A percentile compares a stretch with the other conserved stretches of the same genome.
Evolutionary conservation across 441 rosid species (phyloP).

Genomic region (Adansonia grandidieri): DNA sequence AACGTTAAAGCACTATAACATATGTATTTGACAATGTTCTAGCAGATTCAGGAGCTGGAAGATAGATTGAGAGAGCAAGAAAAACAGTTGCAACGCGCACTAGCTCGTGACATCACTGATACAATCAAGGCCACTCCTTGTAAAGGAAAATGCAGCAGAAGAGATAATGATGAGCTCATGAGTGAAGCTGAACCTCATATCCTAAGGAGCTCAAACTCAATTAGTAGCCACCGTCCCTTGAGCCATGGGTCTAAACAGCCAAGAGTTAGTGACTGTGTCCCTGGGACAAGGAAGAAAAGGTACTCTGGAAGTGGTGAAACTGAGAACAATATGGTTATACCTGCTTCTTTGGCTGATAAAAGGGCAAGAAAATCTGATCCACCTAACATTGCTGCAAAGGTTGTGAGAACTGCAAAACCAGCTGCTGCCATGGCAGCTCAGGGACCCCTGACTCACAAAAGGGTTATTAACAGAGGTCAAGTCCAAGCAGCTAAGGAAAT

Average conservation of each 20-base stretch:
- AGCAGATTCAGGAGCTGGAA: constrained; percentile 83
- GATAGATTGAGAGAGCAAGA: constrained; percentile 73
- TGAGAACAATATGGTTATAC: constrained; percentile 53
- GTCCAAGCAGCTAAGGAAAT: constrained; percentile 53
- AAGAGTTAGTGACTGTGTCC: constrained; percentile 41
- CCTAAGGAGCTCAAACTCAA: constrained; percentile 63
- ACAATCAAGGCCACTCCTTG: constrained; percentile 48
- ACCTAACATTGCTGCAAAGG: constrained; percentile 50
- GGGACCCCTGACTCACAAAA: constrained; percentile 48
- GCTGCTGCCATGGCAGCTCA: constrained; percentile 38
- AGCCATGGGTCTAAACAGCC: constrained; percentile 46
- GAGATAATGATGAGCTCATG: constrained; percentile 48
- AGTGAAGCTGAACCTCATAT: constrained; percentile 56
- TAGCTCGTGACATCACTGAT: constrained; percentile 44
- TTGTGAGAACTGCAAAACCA: constrained; percentile 54
- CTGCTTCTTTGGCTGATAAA: constrained; percentile 51
- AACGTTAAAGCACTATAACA: neutral
- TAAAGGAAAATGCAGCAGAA: constrained; percentile 44
- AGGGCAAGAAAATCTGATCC: constrained; percentile 81
- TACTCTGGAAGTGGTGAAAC: constrained; percentile 72
- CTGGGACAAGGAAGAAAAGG: constrained; percentile 64
- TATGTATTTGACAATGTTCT: neutral
- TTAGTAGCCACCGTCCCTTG: constrained; percentile 39
- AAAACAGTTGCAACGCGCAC: constrained; percentile 47
- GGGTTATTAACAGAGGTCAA: constrained; percentile 53